phyloP scores from a whole-genome alignment of 2,329 filamentous ascomycete species.

The Colletotrichum abscissum region DNA sequence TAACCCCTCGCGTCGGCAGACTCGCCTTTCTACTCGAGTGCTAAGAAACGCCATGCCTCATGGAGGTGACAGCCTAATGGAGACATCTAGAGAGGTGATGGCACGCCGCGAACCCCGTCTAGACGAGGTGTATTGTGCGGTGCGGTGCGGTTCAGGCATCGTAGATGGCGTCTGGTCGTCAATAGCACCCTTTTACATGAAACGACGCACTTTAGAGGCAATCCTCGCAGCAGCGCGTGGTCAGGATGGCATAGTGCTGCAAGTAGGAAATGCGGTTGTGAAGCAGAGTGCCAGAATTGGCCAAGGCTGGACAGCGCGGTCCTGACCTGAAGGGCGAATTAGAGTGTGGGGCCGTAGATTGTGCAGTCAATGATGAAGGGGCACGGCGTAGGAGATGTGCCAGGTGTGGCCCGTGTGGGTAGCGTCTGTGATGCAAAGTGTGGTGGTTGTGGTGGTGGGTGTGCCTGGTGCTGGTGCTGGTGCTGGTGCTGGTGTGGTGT shows the following conservation, averaged over 20 bases:
- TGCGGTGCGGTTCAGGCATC: neutral
- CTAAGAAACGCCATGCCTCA: constrained; percentile 17
- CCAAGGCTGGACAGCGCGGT: constrained; percentile 29
- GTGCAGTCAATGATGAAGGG: constrained; percentile 31
- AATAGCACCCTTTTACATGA: constrained; percentile 29
- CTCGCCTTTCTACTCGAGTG: neutral
- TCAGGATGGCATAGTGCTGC: neutral
- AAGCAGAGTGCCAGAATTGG: constrained; percentile 8
- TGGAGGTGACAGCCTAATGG: neutral
- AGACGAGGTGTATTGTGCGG: neutral
- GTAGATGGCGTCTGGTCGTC: neutral
- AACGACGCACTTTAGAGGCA: constrained; percentile 25
- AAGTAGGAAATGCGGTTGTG: neutral
- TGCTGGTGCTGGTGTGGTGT: constrained; percentile 1
- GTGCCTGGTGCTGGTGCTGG: too few species aligned
- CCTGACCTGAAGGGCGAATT: constrained; percentile 23
- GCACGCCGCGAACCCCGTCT: neutral
- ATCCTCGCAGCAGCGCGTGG: constrained; percentile 8
- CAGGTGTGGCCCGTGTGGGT: constrained; percentile 25
- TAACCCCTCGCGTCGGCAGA: constrained; percentile 1
- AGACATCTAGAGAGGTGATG: neutral
- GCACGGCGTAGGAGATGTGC: constrained; percentile 12
- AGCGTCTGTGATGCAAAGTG: constrained; percentile 6
- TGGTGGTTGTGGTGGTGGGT: neutral
- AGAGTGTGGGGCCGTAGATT: constrained; percentile 27